Evolutionary conservation across 1,284 basidiomycete species (phyloP), one percentile per base, ranked within the genome.

Genomic region (Irpex sp.): DNA sequence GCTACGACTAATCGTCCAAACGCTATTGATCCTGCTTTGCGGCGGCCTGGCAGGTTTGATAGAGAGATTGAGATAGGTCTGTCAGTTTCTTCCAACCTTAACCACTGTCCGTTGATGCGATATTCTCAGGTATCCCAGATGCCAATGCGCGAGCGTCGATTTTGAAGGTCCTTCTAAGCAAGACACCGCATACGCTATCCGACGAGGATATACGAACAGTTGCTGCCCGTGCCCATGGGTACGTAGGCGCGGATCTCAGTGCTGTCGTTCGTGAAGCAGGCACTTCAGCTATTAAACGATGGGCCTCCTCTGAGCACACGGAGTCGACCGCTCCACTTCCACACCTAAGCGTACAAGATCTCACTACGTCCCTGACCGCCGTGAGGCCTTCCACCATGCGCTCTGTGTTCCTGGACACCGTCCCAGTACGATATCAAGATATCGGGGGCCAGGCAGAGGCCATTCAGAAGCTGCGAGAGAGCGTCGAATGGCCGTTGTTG

Each of bases 1-100:
- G 97, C 94, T 1, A 97, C 97, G 0, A 99, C 97, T 1, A 99
- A 99, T 75, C 82, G 97, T 39, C 97, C 95, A 3, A 98, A 99
- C 73, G 93, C 95, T 4, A 94, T 99, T 63, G 97, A 99, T 75
- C 97, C 96, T 35, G 97, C 97, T 0, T 79, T 99, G 50, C 81
- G 97, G 58, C 81, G 97, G 37, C 97, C 97, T 2, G 97, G 97
- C 1, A 81, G 97, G 65, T 97, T 99, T 70, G 97, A 99, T 75
- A 82, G 94, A 66, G 97, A 99, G 76, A 94, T 99, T 51, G 97
- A 99, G 75, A 96, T 99, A 68, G 97, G 95, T 88, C 65, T 67
- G 79, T 71, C n/a, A 21, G 35, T 31, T 36, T 36, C 33, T 39
- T 1, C 9, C 4, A 33, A 9, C 59, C 26, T 26, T 26, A 3